Evolutionary conservation across 495 filamentous ascomycete genomes (phyloP).

Genomic region (Penicillium subrubescens): DNA sequence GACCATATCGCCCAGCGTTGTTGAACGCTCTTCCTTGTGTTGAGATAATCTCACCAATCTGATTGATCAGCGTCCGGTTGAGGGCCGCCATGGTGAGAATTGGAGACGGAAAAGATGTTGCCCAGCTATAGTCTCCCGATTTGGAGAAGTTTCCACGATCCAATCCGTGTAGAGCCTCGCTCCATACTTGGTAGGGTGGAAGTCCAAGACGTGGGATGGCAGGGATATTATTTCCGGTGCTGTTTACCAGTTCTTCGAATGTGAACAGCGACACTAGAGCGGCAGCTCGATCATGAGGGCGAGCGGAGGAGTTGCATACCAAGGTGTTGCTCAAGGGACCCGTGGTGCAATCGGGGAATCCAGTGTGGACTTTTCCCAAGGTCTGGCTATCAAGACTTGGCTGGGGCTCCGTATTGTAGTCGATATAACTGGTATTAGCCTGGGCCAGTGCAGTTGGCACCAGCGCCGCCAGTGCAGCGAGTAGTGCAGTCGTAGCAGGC

Average conservation of each 20-base stretch:
- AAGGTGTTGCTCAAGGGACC: slow-evolving; percentile 36
- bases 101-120: slow-evolving; percentile 64
- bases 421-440: slow-evolving; percentile 31
- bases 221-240: slow-evolving; percentile 54
- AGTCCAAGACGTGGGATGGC: slow-evolving; percentile 61
- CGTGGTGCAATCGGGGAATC: slow-evolving; percentile 39
- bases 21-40: slow-evolving; percentile 70
- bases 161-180: slow-evolving; percentile 60
- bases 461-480: slow-evolving; percentile 32
- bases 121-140: slow-evolving; percentile 55
- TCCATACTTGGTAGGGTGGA: slow-evolving; percentile 53
- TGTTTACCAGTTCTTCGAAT: slow-evolving; percentile 59
- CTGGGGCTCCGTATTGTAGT: slow-evolving; percentile 36
- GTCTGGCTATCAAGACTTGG: slow-evolving; percentile 34
- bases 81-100: slow-evolving; percentile 62
- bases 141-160: slow-evolving; percentile 54
- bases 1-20: slow-evolving; percentile 57
- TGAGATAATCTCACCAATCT: slow-evolving; percentile 57
- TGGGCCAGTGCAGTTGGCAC: slow-evolving; percentile 31
- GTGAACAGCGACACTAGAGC: slow-evolving; percentile 47
- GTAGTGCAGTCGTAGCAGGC: slow-evolving; percentile 14
- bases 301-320: slow-evolving; percentile 51
- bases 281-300: slow-evolving; percentile 48
- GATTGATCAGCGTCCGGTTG: slow-evolving; percentile 59
- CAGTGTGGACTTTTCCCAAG: slow-evolving; percentile 21